phyloP scores from a whole-genome alignment of 495 filamentous ascomycete genomes.

The Talaromyces thailandensis region DNA sequence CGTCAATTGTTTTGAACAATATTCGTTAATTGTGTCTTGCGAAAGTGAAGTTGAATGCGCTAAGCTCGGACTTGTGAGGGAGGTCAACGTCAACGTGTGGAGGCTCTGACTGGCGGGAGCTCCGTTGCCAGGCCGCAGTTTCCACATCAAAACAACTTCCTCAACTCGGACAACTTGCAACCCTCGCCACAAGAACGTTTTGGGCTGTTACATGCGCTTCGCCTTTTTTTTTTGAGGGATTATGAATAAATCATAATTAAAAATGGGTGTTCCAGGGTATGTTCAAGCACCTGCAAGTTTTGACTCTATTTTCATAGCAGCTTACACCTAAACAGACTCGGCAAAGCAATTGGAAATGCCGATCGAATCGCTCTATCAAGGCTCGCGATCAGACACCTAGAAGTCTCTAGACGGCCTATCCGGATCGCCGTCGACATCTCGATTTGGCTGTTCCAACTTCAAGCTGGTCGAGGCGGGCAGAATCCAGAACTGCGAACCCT shows the following conservation, averaged over 20 bases:
- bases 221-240: neutral
- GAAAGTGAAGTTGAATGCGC: neutral
- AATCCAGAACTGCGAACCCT: constrained; percentile 90
- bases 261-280: constrained; percentile 32
- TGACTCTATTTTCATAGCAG: neutral
- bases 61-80: neutral
- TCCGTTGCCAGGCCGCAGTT: constrained; percentile 3
- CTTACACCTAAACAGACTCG: constrained; percentile 50
- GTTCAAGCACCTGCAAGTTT: neutral
- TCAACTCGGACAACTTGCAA: neutral
- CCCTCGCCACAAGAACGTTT: neutral
- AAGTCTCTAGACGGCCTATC: constrained; percentile 60
- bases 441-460: constrained; percentile 95
- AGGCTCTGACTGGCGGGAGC: neutral
- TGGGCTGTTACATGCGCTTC: neutral
- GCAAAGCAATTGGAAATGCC: constrained; percentile 77
- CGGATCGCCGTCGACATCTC: constrained; percentile 90
- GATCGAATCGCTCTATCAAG: constrained; percentile 75
- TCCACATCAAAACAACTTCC: constrained; percentile 1
- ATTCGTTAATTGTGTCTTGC: neutral
- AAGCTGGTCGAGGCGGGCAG: constrained; percentile 73
- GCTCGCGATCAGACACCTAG: constrained; percentile 66
- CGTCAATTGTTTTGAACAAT: neutral
- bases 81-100: neutral
- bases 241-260: neutral